A percentile compares a stretch with the other conserved stretches of the same genome.
phyloP scores from a whole-genome alignment of 345 rosid species.

The Salix purpurea region DNA sequence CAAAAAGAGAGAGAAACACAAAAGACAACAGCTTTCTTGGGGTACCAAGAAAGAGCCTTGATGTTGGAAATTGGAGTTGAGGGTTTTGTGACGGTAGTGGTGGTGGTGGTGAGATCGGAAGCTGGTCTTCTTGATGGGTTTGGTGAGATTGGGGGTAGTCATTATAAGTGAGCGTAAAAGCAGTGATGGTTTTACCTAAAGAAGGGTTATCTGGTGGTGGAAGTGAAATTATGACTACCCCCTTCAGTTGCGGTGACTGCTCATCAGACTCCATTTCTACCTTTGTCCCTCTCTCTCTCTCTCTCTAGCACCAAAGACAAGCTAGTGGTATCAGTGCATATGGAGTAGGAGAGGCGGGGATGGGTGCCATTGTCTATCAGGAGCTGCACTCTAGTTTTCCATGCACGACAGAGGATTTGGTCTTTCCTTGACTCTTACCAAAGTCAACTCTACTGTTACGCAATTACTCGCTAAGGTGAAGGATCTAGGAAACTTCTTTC shows the following conservation, averaged over 20 bases:
- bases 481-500: not conserved
- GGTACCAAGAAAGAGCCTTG: constrained; percentile 23
- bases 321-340: no score
- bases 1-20: constrained; percentile 54
- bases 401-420: no score
- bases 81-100: constrained; percentile 36
- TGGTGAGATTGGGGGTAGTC: constrained; percentile 20
- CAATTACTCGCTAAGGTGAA: not conserved
- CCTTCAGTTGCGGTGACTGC: constrained; percentile 25
- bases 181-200: constrained; percentile 84
- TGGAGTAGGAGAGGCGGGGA: not conserved
- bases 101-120: constrained; percentile 31
- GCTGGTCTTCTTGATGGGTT: constrained; percentile 5
- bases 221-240: constrained; percentile 76
- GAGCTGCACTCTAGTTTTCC: no score
- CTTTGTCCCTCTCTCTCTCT: not conserved
- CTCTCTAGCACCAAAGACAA: not conserved
- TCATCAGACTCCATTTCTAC: constrained; percentile 42
- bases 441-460: no score
- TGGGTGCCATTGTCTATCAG: no score
- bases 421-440: no score
- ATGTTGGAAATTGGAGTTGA: constrained; percentile 29
- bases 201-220: constrained; percentile 82
- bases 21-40: constrained; percentile 44
- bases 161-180: constrained; percentile 54